These are phyloP conservation scores for Komagataella pastoris DNA, from an alignment of 805 yeast genomes.

Conservation along the genomic window DNA sequence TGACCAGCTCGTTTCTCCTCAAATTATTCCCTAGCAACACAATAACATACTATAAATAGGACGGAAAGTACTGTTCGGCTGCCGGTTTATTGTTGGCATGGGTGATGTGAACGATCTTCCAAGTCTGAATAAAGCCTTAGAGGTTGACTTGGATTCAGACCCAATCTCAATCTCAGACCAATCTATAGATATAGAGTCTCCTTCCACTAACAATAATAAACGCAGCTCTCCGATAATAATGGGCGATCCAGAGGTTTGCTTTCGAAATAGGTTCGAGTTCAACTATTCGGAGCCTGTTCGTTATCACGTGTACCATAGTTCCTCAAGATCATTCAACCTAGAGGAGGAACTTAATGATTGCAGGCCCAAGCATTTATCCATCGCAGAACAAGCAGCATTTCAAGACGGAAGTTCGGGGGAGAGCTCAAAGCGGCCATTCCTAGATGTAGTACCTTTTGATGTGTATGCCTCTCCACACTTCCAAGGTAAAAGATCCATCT, in stretches of 20 bases:
- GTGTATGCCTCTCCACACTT: neutral
- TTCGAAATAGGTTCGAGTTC: constrained; percentile 32
- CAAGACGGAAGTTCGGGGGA: neutral
- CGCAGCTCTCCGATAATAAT: constrained; percentile 16
- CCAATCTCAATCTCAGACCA: neutral
- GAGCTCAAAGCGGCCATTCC: neutral
- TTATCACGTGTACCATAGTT: neutral
- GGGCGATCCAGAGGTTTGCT: constrained; percentile 8
- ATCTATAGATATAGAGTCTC: neutral
- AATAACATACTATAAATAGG: neutral
- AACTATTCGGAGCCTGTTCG: constrained; percentile 10
- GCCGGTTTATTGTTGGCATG: neutral
- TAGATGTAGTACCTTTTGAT: neutral
- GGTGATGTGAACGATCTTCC: neutral
- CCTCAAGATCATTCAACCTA: neutral
- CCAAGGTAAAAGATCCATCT: neutral
- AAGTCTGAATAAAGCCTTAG: neutral
- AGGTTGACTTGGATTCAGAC: neutral
- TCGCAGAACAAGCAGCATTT: neutral
- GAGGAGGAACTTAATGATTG: neutral
- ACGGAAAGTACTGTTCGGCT: neutral
- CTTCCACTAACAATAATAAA: neutral
- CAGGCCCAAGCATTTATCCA: neutral
- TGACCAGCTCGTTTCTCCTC: neutral
- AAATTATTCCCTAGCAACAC: neutral